phyloP scores from a whole-genome alignment of 2,329 filamentous ascomycete species.

The Lojkania enalia region DNA sequence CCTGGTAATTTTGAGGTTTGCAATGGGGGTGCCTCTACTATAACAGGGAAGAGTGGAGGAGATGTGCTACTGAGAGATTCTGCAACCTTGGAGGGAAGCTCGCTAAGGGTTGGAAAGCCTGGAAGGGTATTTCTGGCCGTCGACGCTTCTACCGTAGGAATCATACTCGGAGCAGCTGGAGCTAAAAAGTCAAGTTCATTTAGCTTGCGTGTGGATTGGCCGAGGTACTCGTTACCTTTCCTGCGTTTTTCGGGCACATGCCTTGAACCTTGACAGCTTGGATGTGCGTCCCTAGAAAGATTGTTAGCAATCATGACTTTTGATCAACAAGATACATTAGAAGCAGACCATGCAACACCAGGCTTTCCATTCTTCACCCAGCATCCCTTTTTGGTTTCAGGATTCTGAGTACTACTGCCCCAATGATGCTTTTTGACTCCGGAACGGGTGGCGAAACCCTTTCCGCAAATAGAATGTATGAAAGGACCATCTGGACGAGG shows the following conservation, averaged over 20 bases:
- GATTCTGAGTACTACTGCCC: conserved; percentile 27
- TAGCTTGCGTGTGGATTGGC: too few relatives aligned
- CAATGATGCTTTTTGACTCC: conserved; percentile 43
- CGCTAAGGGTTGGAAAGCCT: conserved; percentile 18
- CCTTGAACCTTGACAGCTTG: conserved; percentile 25
- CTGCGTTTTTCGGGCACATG: neutral
- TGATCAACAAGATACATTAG: neutral
- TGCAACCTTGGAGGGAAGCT: conserved; percentile 17
- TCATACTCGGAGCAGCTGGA: conserved; percentile 15
- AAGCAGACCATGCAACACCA: conserved; percentile 28
- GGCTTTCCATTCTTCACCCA: conserved; percentile 38
- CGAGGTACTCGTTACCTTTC: too few relatives aligned
- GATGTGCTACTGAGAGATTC: conserved; percentile 3
- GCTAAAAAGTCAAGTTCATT: too few relatives aligned
- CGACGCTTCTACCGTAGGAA: too few relatives aligned
- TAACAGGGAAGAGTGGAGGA: neutral
- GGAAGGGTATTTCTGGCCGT: conserved; percentile 8
- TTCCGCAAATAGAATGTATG: conserved; percentile 37
- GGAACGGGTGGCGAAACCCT: conserved; percentile 24
- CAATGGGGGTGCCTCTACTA: neutral
- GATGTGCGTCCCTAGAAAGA: conserved; percentile 28
- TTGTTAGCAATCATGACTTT: conserved; percentile 3
- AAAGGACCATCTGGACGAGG: conserved; percentile 9
- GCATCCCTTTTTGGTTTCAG: conserved; percentile 33
- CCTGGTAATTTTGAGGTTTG: neutral